Evolutionary conservation across 495 filamentous ascomycete genomes (phyloP), one percentile per base, ranked within the genome.

Genomic region (Venustampulla echinocandica): DNA sequence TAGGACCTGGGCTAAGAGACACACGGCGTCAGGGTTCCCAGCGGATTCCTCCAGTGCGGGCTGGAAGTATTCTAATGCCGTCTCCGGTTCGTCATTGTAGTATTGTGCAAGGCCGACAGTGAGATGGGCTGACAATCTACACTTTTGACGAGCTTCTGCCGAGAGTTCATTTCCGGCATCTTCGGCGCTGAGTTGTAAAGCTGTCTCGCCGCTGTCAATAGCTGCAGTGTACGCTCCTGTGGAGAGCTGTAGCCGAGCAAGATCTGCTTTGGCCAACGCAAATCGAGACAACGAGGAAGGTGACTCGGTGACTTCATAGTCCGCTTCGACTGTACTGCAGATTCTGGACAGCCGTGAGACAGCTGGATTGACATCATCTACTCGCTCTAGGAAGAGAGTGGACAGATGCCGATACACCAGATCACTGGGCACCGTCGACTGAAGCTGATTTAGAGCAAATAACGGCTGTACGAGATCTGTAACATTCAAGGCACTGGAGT

Each of bases 371-470:
- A 74, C 70, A 47, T 94, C 80, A 19, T 79, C 70, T 34, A 82
- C 77, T 32, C 92, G 76, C 59, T 99, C 92, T 27, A 83, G 74
- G 54, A 92, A 79, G 1, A 99, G 68, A 0, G 86, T 82, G 0
- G 74, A 77, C 6, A 97, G 81, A 54, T 96, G 90, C 25, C 80
- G 70, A 48, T 82, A 82, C 0, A 79, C 68, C 17, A 88, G 61
- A 35, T 89, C 80, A 22, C 70, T 67, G 0, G 84, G 81, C 14
- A 70, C 64, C 49, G 92, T 84, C 10, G 69, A 67, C 42, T 74
- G 73, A 6, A 97, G 70, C 59, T 96, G 92, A 47, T 81, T 76
- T 0, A 97, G 77, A 1, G 89, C 88, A 54, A 99, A 93, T 40
- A 95, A 75, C 1, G 93, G 93, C 21, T 75, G 68, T 19, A 79